Conservation (phyloP, 2,329 filamentous ascomycete genomes). For the Macrophomina tecta region DNA sequence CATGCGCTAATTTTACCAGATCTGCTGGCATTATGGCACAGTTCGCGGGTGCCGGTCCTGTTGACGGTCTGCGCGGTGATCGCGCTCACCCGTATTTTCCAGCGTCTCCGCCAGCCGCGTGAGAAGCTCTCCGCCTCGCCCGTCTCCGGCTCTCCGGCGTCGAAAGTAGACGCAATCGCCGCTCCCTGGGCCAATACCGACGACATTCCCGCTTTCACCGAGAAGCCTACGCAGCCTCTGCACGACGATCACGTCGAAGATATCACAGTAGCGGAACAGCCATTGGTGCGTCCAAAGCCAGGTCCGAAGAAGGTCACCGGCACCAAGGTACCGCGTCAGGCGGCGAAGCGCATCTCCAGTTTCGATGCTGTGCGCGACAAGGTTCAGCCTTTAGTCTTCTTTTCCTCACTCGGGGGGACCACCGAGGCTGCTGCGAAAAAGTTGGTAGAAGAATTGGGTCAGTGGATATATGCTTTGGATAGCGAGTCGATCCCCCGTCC, state of each 20-base stretch:
- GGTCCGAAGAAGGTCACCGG: conserved; percentile 48
- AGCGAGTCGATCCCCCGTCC: conserved; percentile 47
- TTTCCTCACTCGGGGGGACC: conserved; percentile 83
- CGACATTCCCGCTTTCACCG: conserved; percentile 34
- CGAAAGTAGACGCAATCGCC: conserved; percentile 39
- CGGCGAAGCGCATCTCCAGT: conserved; percentile 35
- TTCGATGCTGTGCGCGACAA: conserved; percentile 47
- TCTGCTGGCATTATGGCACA: conserved; percentile 45
- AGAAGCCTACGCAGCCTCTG: conserved; percentile 19
- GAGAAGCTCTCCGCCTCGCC: conserved; percentile 41
- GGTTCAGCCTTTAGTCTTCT: conserved; percentile 82
- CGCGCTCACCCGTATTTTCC: conserved; percentile 38
- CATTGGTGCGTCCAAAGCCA: conserved; percentile 38
- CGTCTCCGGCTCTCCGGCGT: conserved; percentile 37
- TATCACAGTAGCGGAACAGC: conserved; percentile 32
- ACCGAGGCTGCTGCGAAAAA: conserved; percentile 75
- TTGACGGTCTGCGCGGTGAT: conserved; percentile 40
- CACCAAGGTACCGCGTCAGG: conserved; percentile 34
- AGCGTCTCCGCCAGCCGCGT: conserved; percentile 37
- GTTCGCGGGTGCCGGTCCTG: conserved; percentile 42
- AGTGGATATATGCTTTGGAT: conserved; percentile 40
- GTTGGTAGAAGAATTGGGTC: conserved; percentile 64
- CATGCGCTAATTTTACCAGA: conserved; percentile 34
- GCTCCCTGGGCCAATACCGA: conserved; percentile 45
- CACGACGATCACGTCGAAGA: conserved; percentile 41